A percentile compares a stretch with the other conserved stretches of the same genome.
These are phyloP conservation scores for Pseudopyricularia cyperi DNA, from an alignment of 2,329 filamentous ascomycete genomes.

Conservation along the genomic window DNA sequence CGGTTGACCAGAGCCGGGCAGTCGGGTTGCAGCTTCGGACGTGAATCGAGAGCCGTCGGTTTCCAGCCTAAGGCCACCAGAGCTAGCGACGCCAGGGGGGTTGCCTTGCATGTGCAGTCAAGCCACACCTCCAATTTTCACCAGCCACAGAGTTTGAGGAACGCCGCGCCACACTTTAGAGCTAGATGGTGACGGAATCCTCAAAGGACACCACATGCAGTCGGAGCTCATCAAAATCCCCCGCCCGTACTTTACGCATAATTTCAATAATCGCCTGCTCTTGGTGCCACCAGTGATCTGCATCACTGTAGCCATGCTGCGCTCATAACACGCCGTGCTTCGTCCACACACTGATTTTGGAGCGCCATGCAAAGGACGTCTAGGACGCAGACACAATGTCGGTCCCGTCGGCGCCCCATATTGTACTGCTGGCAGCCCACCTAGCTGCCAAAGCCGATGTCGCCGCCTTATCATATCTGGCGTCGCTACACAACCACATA, in stretches of 20 bases:
- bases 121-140: neutral
- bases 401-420: conserved; percentile 50
- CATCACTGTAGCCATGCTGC: neutral
- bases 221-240: neutral
- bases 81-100: neutral
- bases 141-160: neutral
- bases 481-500: conserved; percentile 14
- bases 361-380: conserved; percentile 1
- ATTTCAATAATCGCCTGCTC: neutral
- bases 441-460: conserved; percentile 55
- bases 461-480: conserved; percentile 45
- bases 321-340: neutral
- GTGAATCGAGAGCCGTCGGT: neutral
- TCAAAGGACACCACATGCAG: neutral
- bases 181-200: neutral
- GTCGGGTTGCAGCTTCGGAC: neutral
- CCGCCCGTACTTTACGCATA: neutral
- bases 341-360: neutral
- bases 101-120: neutral
- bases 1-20: neutral
- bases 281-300: neutral
- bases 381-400: conserved; percentile 7
- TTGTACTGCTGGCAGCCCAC: conserved; percentile 60
- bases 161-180: neutral
- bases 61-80: neutral